Base-by-base conservation (phyloP, 768 basidiomycete genomes). In the Epithele typhae region DNA sequence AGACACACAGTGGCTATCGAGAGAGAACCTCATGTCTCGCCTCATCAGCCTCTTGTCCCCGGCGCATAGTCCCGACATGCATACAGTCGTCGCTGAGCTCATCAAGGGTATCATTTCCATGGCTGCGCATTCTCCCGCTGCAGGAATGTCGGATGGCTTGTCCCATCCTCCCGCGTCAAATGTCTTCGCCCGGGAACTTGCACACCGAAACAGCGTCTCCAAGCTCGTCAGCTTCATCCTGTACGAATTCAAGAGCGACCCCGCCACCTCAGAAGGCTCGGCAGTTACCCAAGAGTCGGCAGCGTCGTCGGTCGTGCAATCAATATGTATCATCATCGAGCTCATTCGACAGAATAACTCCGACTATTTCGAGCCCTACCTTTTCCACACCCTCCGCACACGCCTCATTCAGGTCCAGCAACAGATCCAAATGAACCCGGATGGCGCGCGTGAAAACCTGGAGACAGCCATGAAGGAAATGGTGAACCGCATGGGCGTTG, bases 271-370 rank as follows among this genome's bases (percentile, higher is more conserved):
- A 17, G 45, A 56, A 10, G 63, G 64, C 25, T 14, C 21, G 25
- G 40, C 27, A 14, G 25, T 37, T 15, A 43, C 34, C 8, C 53
- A 59, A 57, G 82, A 67, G 70, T 82, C 58, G 54, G 66, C 78
- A 7, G 76, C 78, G 1, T 96, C 93, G 10, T 90, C 91, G 6
- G 82, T 97, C 43, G 76, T 87, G 22, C 82, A 92, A 53, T 84
- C 90, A 10, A 87, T 94, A 55, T 84, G 86, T 35, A 82, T 97
- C 58, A 74, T 97, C 50, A 87, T 94, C 54, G 95, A 98, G 63
- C 76, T 96, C 33, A 96, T 97, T 55, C 80, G 94, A 43, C 93
- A 97, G 64, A 97, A 97, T 66, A 97, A 98, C 64, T 95, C 94
- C 32, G 95, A 99, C 64, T 97, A 93, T 62, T 94, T 96, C 60